Conservation (phyloP, 176 grass and related monocot genomes). For the Cenchrus purpureus region DNA sequence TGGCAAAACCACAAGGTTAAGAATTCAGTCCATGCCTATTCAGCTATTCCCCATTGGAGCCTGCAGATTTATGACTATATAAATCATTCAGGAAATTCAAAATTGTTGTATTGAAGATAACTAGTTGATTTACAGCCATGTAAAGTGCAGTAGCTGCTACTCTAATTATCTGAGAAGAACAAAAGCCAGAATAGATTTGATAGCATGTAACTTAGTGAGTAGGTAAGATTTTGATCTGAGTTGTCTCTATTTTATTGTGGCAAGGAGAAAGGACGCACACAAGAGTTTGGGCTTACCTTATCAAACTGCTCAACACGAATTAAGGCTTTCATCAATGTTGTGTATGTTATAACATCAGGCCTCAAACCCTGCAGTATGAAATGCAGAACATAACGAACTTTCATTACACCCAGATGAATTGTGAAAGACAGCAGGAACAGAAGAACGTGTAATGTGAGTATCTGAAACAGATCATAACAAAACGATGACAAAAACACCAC, state of each 20-base stretch:
- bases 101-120: not conserved
- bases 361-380: slow-evolving; percentile 66
- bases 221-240: slow-evolving; percentile 18
- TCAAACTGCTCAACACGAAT: slow-evolving; percentile 97
- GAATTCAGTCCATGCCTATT: slow-evolving; percentile 31
- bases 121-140: not conserved
- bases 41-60: too few relatives aligned
- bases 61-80: not conserved
- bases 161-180: slow-evolving; percentile 10
- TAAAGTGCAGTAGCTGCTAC: not conserved
- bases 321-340: slow-evolving; percentile 96
- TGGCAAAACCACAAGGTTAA: not conserved
- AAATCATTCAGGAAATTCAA: not conserved
- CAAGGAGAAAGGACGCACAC: not conserved
- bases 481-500: slow-evolving; percentile 3
- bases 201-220: not conserved
- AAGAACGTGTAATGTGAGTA: slow-evolving; percentile 26
- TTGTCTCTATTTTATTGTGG: not conserved
- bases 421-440: not conserved
- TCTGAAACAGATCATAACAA: slow-evolving; percentile 24
- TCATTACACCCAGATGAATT: slow-evolving; percentile 19
- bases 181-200: slow-evolving; percentile 24
- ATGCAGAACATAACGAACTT: slow-evolving; percentile 20
- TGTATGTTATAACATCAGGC: slow-evolving; percentile 98
- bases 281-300: slow-evolving; percentile 57